Evolutionary conservation across 768 basidiomycete species (phyloP).

Genomic region (Hericium rajendrae): DNA sequence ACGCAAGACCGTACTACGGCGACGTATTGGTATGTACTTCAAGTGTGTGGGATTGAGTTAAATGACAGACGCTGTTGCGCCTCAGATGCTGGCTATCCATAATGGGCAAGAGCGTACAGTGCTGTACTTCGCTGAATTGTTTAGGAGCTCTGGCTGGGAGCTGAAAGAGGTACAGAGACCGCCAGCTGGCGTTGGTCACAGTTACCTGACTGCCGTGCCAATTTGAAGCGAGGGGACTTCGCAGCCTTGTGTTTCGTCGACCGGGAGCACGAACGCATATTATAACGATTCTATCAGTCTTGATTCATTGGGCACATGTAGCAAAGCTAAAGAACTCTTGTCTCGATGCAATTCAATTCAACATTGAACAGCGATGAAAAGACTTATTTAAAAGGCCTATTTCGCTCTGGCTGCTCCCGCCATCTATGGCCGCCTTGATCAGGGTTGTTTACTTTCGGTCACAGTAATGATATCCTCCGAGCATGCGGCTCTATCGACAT

Average conservation of each 20-base stretch:
- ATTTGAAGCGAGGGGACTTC: neutral
- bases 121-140: slow-evolving; percentile 22
- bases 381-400: too few relatives aligned
- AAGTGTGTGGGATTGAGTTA: neutral
- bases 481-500: neutral
- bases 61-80: too few relatives aligned
- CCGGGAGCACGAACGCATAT: too few relatives aligned
- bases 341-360: too few relatives aligned
- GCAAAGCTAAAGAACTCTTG: too few relatives aligned
- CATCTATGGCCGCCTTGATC: too few relatives aligned
- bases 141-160: slow-evolving; percentile 26
- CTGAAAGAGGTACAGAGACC: slow-evolving; percentile 3
- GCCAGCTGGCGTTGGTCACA: neutral
- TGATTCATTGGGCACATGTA: too few relatives aligned
- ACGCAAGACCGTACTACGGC: too few relatives aligned
- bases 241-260: too few relatives aligned
- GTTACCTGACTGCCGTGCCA: neutral
- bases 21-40: neutral
- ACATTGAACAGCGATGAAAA: too few relatives aligned
- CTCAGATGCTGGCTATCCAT: slow-evolving; percentile 30
- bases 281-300: too few relatives aligned
- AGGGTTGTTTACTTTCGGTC: neutral
- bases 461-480: neutral
- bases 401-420: too few relatives aligned
- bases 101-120: slow-evolving; percentile 32